These are phyloP conservation scores for Thielaviopsis cerberus DNA, from an alignment of 2,329 filamentous ascomycete genomes.

Conservation along the genomic window DNA sequence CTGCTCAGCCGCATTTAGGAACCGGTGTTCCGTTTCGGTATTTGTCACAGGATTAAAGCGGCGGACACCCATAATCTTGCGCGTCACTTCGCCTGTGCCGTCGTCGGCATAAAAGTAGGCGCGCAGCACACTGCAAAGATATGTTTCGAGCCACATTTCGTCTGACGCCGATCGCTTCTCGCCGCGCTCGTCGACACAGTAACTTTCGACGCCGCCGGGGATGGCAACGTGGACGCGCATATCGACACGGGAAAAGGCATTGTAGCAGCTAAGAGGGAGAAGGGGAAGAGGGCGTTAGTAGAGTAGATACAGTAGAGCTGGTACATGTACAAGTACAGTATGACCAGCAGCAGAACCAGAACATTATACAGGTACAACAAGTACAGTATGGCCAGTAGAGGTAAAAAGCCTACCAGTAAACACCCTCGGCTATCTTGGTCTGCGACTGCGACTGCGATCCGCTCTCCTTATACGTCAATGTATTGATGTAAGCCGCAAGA, in stretches of 20 bases:
- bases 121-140: constrained; percentile 81
- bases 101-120: constrained; percentile 95
- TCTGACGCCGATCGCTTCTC: constrained; percentile 88
- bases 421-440: constrained; percentile 78
- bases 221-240: constrained; percentile 98
- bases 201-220: constrained; percentile 87
- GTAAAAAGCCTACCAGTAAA: constrained; percentile 90
- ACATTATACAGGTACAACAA: too few relatives aligned
- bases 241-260: constrained; percentile 92
- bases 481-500: constrained; percentile 95
- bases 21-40: constrained; percentile 94
- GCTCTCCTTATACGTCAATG: constrained; percentile 66
- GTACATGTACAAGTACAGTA: too few relatives aligned
- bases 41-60: constrained; percentile 95
- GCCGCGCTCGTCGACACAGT: constrained; percentile 90
- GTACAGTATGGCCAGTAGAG: too few relatives aligned
- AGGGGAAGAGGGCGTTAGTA: not conserved
- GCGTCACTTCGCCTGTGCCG: constrained; percentile 81
- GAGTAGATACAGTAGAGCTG: not conserved
- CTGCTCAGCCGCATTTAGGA: constrained; percentile 81
- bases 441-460: constrained; percentile 40
- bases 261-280: constrained; percentile 52
- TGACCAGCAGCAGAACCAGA: too few relatives aligned
- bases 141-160: constrained; percentile 91
- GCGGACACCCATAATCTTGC: constrained; percentile 91